Evolutionary conservation across 2,329 filamentous ascomycete species (phyloP), one percentile per base, ranked within the genome.

Genomic region (Sclerotinia spermophila): DNA sequence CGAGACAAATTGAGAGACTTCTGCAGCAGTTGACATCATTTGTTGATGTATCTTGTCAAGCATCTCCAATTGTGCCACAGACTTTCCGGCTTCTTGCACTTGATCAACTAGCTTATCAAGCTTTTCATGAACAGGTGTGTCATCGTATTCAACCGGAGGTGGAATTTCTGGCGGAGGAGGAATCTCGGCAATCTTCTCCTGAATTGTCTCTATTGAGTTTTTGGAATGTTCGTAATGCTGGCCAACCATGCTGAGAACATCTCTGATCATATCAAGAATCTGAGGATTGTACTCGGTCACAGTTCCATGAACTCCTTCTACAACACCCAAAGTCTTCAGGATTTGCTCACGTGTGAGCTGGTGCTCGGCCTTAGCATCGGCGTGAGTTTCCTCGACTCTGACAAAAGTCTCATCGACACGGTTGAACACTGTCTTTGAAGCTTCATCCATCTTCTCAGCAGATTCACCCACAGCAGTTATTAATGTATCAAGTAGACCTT

Each of bases 221-320:
- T 94, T 93, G 21, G 93, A 92, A 78, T 97, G 92, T 75, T 97
- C 93, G 77, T 92, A 97, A 79, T 98, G 94, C 78, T 96, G 88
- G 35, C 89, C 91, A 69, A 97, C 92, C 35, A 96, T 85, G 11
- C 89, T 84, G 53, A 96, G 85, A n/a, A 98, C 89, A 76, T 97
- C 92, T 76, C 93, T 91, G 74, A 99, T 88, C 0, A 92, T 88
- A 68, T 95, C 90, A 71, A 97, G 86, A 74, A 98, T 92, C 81
- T 96, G 92, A 1, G 96, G 96, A 76, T 97, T 91, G 74, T 91
- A 91, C 79, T 97, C 94, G 13, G 87, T 87, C 42, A 97, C 86
- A 71, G 96, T 89, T 71, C 86, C 90, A 78, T 96, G 92, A 1
- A 98, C 83, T 35, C 88, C 89, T 75, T 92, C 90, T 24, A 97